phyloP scores from a whole-genome alignment of 2,329 filamentous ascomycete species.

The Cladosporium sp. region DNA sequence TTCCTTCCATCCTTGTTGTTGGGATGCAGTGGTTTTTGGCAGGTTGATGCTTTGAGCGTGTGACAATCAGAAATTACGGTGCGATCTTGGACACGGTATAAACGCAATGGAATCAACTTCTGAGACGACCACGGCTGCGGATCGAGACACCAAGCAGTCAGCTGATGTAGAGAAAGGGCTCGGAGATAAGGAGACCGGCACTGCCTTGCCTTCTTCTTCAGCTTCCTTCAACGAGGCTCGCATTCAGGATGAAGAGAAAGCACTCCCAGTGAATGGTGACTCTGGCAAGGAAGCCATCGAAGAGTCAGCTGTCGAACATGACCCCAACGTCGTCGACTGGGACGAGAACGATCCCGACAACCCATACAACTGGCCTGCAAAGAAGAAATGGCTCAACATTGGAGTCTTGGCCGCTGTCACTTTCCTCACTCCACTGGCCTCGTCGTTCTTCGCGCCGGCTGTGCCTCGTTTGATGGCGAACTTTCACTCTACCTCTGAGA shows the following conservation, averaged over 20 bases:
- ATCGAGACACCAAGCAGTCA: background rate
- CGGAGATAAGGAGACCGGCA: background rate
- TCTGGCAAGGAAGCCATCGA: conserved; percentile 1
- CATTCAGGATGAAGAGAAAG: conserved; percentile 9
- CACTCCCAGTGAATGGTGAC: background rate
- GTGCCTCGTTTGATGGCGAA: conserved; percentile 36
- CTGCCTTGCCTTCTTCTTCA: background rate
- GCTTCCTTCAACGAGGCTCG: background rate
- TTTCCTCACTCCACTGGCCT: conserved; percentile 46
- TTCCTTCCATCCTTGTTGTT: background rate
- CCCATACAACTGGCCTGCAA: conserved; percentile 24
- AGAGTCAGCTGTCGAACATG: conserved; percentile 31
- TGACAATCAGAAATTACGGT: background rate
- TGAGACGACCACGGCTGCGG: background rate
- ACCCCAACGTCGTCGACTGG: conserved; percentile 26
- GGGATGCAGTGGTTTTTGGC: background rate
- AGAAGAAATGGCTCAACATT: conserved; percentile 42
- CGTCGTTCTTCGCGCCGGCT: conserved; percentile 44
- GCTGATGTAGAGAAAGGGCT: background rate
- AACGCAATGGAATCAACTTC: background rate
- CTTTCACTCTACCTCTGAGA: conserved; percentile 44
- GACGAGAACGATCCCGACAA: conserved; percentile 21
- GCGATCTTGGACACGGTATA: background rate
- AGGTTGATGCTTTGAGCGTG: background rate
- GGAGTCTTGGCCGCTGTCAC: conserved; percentile 40